Percentiles rank a stretch among this genome's conserved stretches.
These are phyloP conservation scores for Pseudogymnoascus sp. DNA, from an alignment of 2,329 filamentous ascomycete species.

Conservation along the genomic window DNA sequence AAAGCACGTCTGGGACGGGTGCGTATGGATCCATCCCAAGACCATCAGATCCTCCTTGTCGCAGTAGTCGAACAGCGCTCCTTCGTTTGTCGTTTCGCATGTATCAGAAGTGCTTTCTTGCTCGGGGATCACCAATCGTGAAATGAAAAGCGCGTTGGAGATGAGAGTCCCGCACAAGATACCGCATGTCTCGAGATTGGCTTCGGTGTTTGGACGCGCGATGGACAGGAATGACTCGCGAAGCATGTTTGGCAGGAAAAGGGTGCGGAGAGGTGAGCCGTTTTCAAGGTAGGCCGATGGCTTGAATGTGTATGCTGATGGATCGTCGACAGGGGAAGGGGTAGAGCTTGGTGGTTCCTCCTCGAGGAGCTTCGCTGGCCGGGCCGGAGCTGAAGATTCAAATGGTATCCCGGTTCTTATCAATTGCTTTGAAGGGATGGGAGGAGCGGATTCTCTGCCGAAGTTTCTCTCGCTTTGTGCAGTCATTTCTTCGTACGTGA, in stretches of 20 bases:
- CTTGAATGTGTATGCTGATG: conserved; percentile 59
- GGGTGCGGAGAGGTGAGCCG: conserved; percentile 72
- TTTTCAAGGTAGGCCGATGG: conserved; percentile 85
- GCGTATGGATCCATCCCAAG: conserved; percentile 95
- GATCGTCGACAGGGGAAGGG: conserved; percentile 13
- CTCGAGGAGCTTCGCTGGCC: conserved; percentile 17
- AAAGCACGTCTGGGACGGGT: conserved; percentile 93
- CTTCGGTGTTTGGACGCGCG: conserved; percentile 65
- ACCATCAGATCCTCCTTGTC: conserved; percentile 75
- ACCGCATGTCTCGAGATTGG: conserved; percentile 87
- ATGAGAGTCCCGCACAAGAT: conserved; percentile 86
- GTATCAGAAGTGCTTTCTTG: conserved; percentile 87
- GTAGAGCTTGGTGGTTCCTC: conserved; percentile 19
- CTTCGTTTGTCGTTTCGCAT: conserved; percentile 86
- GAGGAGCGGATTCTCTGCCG: conserved; percentile 19
- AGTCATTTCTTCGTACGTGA: conserved; percentile 32
- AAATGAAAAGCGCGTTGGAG: conserved; percentile 89
- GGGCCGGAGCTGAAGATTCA: conserved; percentile 16
- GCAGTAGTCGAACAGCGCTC: conserved; percentile 79
- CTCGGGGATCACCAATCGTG: conserved; percentile 78
- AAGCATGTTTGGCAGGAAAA: conserved; percentile 74
- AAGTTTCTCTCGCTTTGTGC: background rate
- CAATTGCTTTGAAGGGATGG: conserved; percentile 24
- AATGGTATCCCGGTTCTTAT: background rate
- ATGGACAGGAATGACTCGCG: conserved; percentile 65